Evolutionary conservation across 805 yeast species (phyloP).

Genomic region (Candida tibetensis): DNA sequence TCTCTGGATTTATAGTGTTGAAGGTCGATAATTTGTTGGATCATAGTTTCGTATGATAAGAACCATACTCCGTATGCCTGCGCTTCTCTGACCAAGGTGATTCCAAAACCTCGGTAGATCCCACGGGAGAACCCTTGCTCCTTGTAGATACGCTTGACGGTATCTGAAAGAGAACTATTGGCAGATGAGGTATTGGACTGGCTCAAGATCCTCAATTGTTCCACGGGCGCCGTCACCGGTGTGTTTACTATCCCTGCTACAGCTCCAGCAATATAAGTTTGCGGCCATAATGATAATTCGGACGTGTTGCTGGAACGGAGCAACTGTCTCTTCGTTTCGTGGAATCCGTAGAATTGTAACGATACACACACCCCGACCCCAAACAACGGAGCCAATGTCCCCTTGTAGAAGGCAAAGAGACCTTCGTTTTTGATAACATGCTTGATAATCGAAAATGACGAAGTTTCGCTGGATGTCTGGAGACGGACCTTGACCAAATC

Average conservation of each 20-base stretch:
- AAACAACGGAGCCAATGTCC: slow-evolving; percentile 42
- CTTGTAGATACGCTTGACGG: slow-evolving; percentile 41
- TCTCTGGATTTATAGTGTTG: slow-evolving; percentile 40
- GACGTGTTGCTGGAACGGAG: slow-evolving; percentile 24
- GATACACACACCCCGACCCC: slow-evolving; percentile 65
- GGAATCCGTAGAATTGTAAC: slow-evolving; percentile 68
- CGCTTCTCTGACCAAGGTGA: slow-evolving; percentile 58
- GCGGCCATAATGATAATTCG: slow-evolving; percentile 49
- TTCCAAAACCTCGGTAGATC: slow-evolving; percentile 51
- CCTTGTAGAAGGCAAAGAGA: slow-evolving; percentile 42
- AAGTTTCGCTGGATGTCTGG: slow-evolving; percentile 34
- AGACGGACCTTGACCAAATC: slow-evolving; percentile 43
- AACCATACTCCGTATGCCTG: slow-evolving; percentile 80
- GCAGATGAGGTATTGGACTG: slow-evolving; percentile 44
- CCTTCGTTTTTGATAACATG: slow-evolving; percentile 43
- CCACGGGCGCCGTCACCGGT: slow-evolving; percentile 62
- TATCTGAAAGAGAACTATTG: slow-evolving; percentile 24
- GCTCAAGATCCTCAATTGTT: slow-evolving; percentile 60
- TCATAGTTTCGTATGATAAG: slow-evolving; percentile 57
- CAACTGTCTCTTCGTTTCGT: slow-evolving; percentile 62
- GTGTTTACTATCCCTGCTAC: slow-evolving; percentile 65
- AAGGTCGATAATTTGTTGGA: slow-evolving; percentile 34
- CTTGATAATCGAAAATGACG: slow-evolving; percentile 32
- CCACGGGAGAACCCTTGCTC: slow-evolving; percentile 47
- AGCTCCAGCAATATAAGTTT: slow-evolving; percentile 62